These are phyloP conservation scores for Mycena leptocephala DNA, from an alignment of 768 basidiomycete genomes.

Conservation along the genomic window DNA sequence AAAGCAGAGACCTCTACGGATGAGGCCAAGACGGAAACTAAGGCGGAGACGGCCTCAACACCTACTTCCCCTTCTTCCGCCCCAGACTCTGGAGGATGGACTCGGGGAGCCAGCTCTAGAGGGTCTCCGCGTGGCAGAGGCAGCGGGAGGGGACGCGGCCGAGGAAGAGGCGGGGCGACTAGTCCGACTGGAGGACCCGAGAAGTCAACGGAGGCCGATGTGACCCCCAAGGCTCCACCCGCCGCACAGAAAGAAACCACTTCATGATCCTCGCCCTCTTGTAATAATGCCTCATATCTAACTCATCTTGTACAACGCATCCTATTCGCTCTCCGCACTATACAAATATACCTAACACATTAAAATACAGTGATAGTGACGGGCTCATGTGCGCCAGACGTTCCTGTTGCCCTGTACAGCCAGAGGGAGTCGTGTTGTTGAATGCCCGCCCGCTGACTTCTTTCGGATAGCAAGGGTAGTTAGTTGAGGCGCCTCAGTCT, in stretches of 20 bases:
- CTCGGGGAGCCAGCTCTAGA: slow-evolving; percentile 50
- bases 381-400: slow-evolving; percentile 20
- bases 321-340: slow-evolving; percentile 4
- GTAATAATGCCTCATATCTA: not conserved
- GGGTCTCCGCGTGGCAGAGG: slow-evolving; percentile 48
- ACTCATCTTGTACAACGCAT: slow-evolving; percentile 24
- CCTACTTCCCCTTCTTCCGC: slow-evolving; percentile 29
- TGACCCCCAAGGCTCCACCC: not conserved
- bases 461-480: slow-evolving; percentile 22
- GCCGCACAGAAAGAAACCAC: slow-evolving; percentile 4
- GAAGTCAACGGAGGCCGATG: slow-evolving; percentile 2
- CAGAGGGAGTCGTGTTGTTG: slow-evolving; percentile 24
- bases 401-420: slow-evolving; percentile 16
- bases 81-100: slow-evolving; percentile 42
- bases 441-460: slow-evolving; percentile 10
- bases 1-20: slow-evolving; percentile 19
- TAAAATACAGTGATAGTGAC: slow-evolving; percentile 19
- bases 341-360: slow-evolving; percentile 21
- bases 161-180: slow-evolving; percentile 42
- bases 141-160: slow-evolving; percentile 55
- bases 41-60: slow-evolving; percentile 6
- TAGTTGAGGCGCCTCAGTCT: slow-evolving; percentile 2
- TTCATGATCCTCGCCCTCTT: slow-evolving; percentile 3
- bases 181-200: slow-evolving; percentile 3
- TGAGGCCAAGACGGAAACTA: slow-evolving; percentile 1